Evolutionary conservation across 164 flowering plant genomes (phyloP).

Genomic region (Dillenia suffruticosa): DNA sequence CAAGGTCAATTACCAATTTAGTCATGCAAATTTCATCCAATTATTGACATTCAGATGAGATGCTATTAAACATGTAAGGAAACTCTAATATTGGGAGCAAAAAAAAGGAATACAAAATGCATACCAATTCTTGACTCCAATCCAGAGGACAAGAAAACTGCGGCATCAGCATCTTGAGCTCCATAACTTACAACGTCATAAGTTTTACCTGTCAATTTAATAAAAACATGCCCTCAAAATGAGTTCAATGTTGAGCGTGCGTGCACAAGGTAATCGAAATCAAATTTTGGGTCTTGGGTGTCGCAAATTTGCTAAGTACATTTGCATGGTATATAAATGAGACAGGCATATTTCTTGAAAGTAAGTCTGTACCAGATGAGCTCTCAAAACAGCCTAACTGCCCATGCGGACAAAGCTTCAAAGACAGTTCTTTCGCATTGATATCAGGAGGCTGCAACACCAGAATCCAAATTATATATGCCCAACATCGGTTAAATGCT

Average conservation of each 20-base stretch:
- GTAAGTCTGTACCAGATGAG: conserved; percentile 43
- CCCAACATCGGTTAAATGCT: not conserved
- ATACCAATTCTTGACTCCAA: conserved; percentile 62
- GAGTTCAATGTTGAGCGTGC: no score
- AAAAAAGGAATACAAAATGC: not conserved
- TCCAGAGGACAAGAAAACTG: conserved; percentile 48
- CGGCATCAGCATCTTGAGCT: conserved; percentile 49
- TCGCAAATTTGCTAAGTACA: no score
- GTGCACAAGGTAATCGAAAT: no score
- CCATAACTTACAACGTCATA: conserved; percentile 54
- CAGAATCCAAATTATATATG: not conserved
- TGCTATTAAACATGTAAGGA: no score
- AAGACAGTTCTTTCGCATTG: conserved; percentile 51
- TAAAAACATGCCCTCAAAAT: not conserved
- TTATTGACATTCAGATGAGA: no score
- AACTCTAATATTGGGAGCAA: no score
- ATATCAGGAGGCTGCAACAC: conserved; percentile 45
- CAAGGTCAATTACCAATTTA: no score
- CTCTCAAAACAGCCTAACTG: conserved; percentile 47
- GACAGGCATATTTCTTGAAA: not conserved
- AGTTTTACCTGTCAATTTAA: conserved; percentile 45
- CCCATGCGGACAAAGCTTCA: conserved; percentile 52
- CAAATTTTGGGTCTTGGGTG: no score
- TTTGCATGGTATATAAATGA: no score
- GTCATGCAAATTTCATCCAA: no score